Conservation (phyloP, 2,329 filamentous ascomycete genomes). For the Tolypocladium ophioglossoides region DNA sequence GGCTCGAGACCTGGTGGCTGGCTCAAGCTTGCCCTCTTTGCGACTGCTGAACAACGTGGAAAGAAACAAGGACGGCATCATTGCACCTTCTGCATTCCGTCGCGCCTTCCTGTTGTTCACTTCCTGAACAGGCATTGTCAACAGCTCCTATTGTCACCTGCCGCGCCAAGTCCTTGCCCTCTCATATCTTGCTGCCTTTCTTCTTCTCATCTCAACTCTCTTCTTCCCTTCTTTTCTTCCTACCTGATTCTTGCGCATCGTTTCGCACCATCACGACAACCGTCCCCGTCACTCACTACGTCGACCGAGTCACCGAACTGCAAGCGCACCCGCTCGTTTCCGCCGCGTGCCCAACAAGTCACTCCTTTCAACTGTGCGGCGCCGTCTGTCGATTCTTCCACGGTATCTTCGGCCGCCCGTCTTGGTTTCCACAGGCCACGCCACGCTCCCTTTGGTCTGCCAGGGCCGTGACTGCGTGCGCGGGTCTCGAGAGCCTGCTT, state of each 20-base stretch:
- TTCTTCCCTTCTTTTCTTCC: not conserved
- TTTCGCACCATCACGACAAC: not conserved
- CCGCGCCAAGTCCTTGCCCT: not conserved
- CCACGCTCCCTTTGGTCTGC: not conserved
- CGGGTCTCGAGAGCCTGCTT: not conserved
- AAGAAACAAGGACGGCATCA: not conserved
- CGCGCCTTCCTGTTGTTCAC: not conserved
- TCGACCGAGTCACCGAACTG: not conserved
- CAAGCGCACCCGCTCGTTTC: not conserved
- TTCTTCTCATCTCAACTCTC: not conserved
- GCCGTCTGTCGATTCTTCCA: not conserved
- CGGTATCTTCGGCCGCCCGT: not conserved
- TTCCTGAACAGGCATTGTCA: not conserved
- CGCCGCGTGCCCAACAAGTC: not conserved
- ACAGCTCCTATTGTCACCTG: not conserved
- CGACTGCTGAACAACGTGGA: too few relatives aligned
- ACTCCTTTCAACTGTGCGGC: not conserved
- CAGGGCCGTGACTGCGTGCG: not conserved
- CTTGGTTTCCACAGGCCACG: not conserved
- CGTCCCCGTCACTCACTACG: not conserved
- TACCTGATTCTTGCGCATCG: not conserved
- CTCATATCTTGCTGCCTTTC: not conserved
- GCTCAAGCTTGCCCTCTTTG: too few relatives aligned
- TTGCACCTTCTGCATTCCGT: too few relatives aligned
- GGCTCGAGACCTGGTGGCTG: too few relatives aligned